Evolutionary conservation across 495 filamentous ascomycete species (phyloP).

Genomic region (Monascus purpureus): DNA sequence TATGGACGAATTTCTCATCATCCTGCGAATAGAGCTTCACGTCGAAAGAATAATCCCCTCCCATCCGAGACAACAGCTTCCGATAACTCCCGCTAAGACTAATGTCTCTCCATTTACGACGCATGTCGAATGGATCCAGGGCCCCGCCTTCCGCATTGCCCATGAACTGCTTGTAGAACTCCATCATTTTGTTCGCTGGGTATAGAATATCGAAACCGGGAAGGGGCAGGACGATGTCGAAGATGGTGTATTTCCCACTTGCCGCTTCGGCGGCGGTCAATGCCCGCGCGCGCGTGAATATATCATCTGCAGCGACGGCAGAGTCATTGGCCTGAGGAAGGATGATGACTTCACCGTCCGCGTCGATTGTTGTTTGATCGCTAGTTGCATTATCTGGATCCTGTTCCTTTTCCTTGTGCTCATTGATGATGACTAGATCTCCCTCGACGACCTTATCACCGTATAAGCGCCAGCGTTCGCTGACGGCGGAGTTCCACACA

Average conservation of each 20-base stretch:
- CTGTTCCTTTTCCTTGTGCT: slow-evolving; percentile 32
- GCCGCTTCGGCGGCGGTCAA: slow-evolving; percentile 65
- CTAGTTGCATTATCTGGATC: slow-evolving; percentile 4
- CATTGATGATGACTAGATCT: slow-evolving; percentile 64
- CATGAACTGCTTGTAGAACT: slow-evolving; percentile 79
- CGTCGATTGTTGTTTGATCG: slow-evolving; percentile 34
- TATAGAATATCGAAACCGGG: slow-evolving; percentile 86
- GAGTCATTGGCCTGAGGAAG: slow-evolving; percentile 42
- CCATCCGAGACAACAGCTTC: slow-evolving; percentile 59
- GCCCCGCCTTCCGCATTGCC: slow-evolving; percentile 54
- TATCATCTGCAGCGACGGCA: slow-evolving; percentile 38
- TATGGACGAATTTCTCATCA: slow-evolving; percentile 72
- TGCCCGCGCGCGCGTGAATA: slow-evolving; percentile 60
- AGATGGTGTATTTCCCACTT: slow-evolving; percentile 66
- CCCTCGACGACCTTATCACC: slow-evolving; percentile 64
- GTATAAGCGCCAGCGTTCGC: slow-evolving; percentile 61
- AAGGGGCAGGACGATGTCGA: slow-evolving; percentile 86
- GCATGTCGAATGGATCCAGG: slow-evolving; percentile 78
- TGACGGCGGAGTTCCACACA: slow-evolving; percentile 79
- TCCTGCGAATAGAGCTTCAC: slow-evolving; percentile 54
- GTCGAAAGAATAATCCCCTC: slow-evolving; percentile 43
- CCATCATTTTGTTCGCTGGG: slow-evolving; percentile 65
- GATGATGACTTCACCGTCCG: slow-evolving; percentile 55
- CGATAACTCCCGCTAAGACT: slow-evolving; percentile 83
- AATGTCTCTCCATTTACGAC: slow-evolving; percentile 66